Conservation (phyloP, 768 basidiomycete genomes). For the Dentipellis fragilis region DNA sequence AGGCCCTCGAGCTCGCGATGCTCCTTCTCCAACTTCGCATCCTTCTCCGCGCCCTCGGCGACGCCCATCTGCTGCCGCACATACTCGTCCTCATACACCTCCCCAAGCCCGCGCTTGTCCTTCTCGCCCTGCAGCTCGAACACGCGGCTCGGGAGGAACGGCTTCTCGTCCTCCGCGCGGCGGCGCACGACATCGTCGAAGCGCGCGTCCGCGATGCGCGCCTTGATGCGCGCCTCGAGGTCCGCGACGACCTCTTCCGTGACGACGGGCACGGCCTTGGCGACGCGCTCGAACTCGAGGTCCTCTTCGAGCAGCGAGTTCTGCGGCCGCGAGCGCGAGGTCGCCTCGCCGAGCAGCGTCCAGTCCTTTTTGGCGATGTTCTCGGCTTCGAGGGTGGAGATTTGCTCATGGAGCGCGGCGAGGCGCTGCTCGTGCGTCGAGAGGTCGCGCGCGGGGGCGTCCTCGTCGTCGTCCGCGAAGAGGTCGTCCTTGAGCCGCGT, state of each 20-base stretch:
- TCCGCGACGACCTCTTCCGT: conserved; percentile 79
- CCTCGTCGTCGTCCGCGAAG: conserved; percentile 62
- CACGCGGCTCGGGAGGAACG: conserved; percentile 84
- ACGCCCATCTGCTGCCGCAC: conserved; percentile 53
- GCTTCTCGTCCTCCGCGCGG: conserved; percentile 67
- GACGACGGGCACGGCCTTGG: conserved; percentile 79
- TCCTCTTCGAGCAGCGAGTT: conserved; percentile 91
- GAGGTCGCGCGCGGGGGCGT: conserved; percentile 32
- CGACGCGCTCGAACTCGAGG: conserved; percentile 86
- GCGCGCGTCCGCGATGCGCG: conserved; percentile 69
- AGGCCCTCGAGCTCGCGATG: conserved; percentile 76
- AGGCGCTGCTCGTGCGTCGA: conserved; percentile 78
- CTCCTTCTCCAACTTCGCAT: conserved; percentile 81
- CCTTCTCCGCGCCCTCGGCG: conserved; percentile 58
- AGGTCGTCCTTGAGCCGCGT: conserved; percentile 68
- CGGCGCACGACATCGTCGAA: conserved; percentile 93
- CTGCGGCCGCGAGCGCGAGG: conserved; percentile 71
- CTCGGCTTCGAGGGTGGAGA: conserved; percentile 70
- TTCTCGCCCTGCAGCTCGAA: conserved; percentile 87
- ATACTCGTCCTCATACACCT: conserved; percentile 94
- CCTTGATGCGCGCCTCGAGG: conserved; percentile 87
- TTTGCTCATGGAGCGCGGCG: conserved; percentile 65
- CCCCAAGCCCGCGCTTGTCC: conserved; percentile 80
- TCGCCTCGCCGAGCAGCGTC: conserved; percentile 88
- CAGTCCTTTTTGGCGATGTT: conserved; percentile 88